Base-by-base conservation (phyloP, 495 filamentous ascomycete species). In the Xylaria longipes region DNA sequence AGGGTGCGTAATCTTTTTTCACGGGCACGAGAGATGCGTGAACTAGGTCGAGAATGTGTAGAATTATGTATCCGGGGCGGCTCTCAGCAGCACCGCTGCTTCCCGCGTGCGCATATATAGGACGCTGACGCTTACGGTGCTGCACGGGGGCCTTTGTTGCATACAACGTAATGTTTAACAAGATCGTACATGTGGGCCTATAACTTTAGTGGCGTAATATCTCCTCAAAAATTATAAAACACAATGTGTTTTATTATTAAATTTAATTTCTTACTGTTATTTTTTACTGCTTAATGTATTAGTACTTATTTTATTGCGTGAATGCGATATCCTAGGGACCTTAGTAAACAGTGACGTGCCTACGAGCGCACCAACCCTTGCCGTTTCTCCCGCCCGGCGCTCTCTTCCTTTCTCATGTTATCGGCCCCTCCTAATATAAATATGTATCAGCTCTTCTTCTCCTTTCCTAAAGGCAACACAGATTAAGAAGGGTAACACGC, bases 1-100 rank as follows among this genome's bases (percentile, higher is more conserved):
- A 70, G 45, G n/a, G 11, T 64, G 57, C 39, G 37, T 6, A 54
- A 64, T 70, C 43, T 63, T 70, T 33, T 50, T 60, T 56, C 31
- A 48, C 45, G 8, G 27, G 29, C 57, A 37, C 31, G 17, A 31
- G 60, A 29, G 67, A 69, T 69, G 35, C 54, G 52, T 57, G 54
- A 61, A 57, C 35, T 69, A 61, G 52, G 45, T 61, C 41, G 33
- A 60, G 57, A 35, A 60, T 60, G 33, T 60, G 57, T 37, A 33
- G 33, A 37, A 22, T 60, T 60, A 60, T 60, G 5, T 35, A 35
- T 60, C 57, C 17, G 57, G 4, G 22, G 50, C 50, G 25, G 27
- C 25, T 29, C 50, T 29, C 12, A 56, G 50, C 45, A 17, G 45
- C 45, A 48, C 20, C 3, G 43, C 43, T 20, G 43, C n/a, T 52